Evolutionary conservation across 257 asterid genomes (phyloP).

Genomic region (Solanum medicagineum): DNA sequence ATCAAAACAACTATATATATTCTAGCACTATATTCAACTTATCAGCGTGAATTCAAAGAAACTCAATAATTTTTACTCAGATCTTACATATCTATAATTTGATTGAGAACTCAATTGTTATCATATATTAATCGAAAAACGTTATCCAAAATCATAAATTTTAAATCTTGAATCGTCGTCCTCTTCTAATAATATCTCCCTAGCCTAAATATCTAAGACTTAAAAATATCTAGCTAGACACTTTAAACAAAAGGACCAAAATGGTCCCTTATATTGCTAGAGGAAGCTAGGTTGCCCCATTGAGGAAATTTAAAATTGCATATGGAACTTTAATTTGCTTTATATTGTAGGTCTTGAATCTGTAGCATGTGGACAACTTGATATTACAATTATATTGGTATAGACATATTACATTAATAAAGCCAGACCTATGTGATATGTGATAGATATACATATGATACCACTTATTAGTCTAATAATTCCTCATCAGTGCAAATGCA

Average conservation of each 20-base stretch:
- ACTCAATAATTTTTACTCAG: too few species aligned
- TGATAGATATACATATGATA: background rate
- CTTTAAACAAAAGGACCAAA: background rate
- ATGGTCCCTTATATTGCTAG: background rate
- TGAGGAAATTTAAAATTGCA: background rate
- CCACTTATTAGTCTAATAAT: background rate
- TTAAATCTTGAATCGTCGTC: background rate
- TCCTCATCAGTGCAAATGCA: background rate
- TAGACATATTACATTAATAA: background rate
- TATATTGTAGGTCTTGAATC: background rate
- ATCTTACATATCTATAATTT: too few species aligned
- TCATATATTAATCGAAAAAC: too few species aligned
- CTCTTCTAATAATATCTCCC: background rate
- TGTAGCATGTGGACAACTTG: background rate
- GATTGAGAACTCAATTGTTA: too few species aligned
- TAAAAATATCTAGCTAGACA: background rate
- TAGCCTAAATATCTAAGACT: background rate
- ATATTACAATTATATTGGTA: background rate
- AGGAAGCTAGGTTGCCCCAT: background rate
- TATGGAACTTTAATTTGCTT: background rate
- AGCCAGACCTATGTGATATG: background rate
- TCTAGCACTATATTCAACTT: too few species aligned
- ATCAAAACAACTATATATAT: too few species aligned
- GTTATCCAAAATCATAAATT: background rate
- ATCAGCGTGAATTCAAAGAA: too few species aligned